Percentiles rank a stretch among this genome's conserved stretches.
phyloP scores from a whole-genome alignment of 2,329 filamentous ascomycete species.

The Ascomycota sp. region DNA sequence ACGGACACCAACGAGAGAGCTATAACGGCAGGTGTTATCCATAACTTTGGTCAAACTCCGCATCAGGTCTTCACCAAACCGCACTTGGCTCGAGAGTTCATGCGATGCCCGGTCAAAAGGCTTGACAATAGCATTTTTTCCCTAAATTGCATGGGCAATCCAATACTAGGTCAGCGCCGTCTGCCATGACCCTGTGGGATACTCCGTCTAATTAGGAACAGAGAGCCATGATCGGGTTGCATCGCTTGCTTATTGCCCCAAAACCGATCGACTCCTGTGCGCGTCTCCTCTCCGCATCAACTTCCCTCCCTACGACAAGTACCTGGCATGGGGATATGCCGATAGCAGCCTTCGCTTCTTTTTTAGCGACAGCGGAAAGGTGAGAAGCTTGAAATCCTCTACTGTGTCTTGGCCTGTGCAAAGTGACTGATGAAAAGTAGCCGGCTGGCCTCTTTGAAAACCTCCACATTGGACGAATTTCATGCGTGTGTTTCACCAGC shows the following conservation, averaged over 20 bases:
- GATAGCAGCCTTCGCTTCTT: conserved; percentile 89
- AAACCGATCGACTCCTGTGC: conserved; percentile 65
- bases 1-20: conserved; percentile 70
- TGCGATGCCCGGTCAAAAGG: conserved; percentile 41
- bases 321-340: conserved; percentile 87
- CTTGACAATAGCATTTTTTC: conserved; percentile 62
- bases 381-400: conserved; percentile 9
- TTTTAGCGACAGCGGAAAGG: conserved; percentile 60
- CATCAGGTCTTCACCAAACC: conserved; percentile 77
- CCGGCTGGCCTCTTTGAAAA: conserved; percentile 82
- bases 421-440: conserved; percentile 12
- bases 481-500: conserved; percentile 66
- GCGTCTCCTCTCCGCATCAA: conserved; percentile 72
- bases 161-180: conserved; percentile 38
- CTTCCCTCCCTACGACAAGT: conserved; percentile 80
- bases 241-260: conserved; percentile 57
- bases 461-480: conserved; percentile 77
- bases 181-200: not conserved
- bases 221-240: conserved; percentile 61
- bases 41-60: conserved; percentile 96
- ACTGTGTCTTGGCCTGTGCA: not conserved
- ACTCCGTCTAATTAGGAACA: conserved; percentile 4
- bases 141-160: conserved; percentile 58
- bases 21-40: conserved; percentile 86
- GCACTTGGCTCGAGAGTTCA: conserved; percentile 58